Evolutionary conservation across 1,139 yeast species (phyloP).

Genomic region (Candida frijolesensis): DNA sequence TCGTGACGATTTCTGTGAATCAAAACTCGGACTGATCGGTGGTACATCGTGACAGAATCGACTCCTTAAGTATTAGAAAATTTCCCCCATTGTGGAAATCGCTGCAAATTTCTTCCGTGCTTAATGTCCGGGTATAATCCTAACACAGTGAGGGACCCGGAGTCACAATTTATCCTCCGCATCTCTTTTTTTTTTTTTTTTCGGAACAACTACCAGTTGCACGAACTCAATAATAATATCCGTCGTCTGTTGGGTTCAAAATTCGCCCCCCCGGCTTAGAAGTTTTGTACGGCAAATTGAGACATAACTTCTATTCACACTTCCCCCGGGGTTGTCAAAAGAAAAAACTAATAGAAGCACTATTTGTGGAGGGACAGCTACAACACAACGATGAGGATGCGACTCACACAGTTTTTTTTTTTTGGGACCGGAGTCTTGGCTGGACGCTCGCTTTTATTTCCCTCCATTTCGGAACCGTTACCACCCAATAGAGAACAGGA

Average conservation of each 20-base stretch:
- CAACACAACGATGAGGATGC: neutral
- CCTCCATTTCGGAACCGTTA: neutral
- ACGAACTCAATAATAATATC: too few relatives aligned
- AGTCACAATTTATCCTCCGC: neutral
- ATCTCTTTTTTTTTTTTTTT: too few relatives aligned
- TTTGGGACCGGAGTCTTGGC: neutral
- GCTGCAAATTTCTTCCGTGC: neutral
- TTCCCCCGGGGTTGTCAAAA: neutral
- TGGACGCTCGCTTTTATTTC: neutral
- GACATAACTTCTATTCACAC: too few relatives aligned
- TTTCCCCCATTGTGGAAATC: neutral
- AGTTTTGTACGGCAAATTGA: too few relatives aligned
- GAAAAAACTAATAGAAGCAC: neutral
- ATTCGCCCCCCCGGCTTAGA: too few relatives aligned
- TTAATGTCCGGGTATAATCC: neutral
- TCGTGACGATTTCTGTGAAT: neutral
- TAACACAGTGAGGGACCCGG: neutral
- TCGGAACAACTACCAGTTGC: too few relatives aligned
- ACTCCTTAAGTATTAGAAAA: too few relatives aligned
- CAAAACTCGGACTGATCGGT: neutral
- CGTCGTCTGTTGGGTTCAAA: too few relatives aligned
- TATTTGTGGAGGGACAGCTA: neutral
- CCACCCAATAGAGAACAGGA: slow-evolving; percentile 1
- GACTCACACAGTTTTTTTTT: neutral
- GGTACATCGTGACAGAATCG: neutral